A percentile compares a stretch with the other conserved stretches of the same genome.
Evolutionary conservation across 305 asterid genomes (phyloP).

Genomic region (Plantago coronopus): DNA sequence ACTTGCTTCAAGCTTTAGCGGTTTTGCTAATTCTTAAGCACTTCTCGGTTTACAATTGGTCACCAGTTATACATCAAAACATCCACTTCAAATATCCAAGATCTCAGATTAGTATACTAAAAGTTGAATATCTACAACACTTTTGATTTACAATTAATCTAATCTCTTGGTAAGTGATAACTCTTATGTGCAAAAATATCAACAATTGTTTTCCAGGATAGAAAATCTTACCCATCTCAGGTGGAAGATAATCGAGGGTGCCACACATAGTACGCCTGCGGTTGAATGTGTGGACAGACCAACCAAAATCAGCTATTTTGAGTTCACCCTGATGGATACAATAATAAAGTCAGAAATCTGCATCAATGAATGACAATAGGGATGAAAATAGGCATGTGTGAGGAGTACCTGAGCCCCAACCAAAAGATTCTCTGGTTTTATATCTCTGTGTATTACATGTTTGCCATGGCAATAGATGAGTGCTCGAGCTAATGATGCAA

Average conservation of each 20-base stretch:
- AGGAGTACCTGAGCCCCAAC: conserved; percentile 42
- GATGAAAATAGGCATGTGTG: background rate
- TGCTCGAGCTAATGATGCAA: conserved; percentile 87
- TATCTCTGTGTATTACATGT: conserved; percentile 91
- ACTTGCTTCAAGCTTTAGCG: too few species aligned
- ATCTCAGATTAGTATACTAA: too few species aligned
- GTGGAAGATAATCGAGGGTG: conserved; percentile 94
- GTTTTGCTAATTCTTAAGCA: too few species aligned
- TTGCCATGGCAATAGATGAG: conserved; percentile 91
- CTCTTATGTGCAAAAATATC: too few species aligned
- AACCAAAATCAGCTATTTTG: conserved; percentile 93
- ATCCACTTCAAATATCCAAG: too few species aligned
- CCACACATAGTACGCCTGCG: conserved; percentile 98
- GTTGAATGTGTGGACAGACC: conserved; percentile 94
- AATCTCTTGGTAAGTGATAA: too few species aligned
- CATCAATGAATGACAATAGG: conserved; percentile 1
- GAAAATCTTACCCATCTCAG: conserved; percentile 83
- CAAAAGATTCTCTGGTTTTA: conserved; percentile 72
- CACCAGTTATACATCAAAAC: too few species aligned
- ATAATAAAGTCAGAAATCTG: conserved; percentile 24
- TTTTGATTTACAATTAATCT: too few species aligned
- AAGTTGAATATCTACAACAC: background rate
- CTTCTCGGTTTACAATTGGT: too few species aligned
- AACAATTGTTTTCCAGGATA: conserved; percentile 4
- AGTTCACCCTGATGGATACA: conserved; percentile 70